These are phyloP conservation scores for Heterotrichella gracilis DNA, from an alignment of 352 stramenopile genomes.

Conservation along the genomic window DNA sequence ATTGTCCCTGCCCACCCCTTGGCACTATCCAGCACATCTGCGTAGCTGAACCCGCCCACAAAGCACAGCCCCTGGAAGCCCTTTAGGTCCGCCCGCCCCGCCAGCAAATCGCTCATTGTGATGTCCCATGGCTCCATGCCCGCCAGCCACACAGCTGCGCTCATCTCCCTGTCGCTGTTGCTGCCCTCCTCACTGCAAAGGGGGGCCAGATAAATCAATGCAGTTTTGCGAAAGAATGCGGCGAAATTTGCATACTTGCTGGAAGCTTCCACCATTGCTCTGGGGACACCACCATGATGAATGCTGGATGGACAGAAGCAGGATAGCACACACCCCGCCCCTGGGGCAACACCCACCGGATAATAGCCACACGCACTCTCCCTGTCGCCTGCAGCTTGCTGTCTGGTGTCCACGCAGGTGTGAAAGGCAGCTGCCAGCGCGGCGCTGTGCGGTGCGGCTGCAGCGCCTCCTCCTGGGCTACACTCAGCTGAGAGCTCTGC, in stretches of 20 bases:
- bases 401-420: slow-evolving; percentile 32
- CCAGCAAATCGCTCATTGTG: slow-evolving; percentile 72
- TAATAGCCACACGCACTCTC: too few relatives aligned
- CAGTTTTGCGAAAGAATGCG: too few relatives aligned
- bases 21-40: slow-evolving; percentile 82
- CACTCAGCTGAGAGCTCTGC: slow-evolving; percentile 73
- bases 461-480: slow-evolving; percentile 58
- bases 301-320: too few relatives aligned
- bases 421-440: slow-evolving; percentile 27
- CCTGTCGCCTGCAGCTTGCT: too few relatives aligned
- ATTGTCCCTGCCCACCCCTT: slow-evolving; percentile 92
- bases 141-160: slow-evolving; percentile 66
- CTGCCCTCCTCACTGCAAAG: slow-evolving; percentile 90
- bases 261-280: too few relatives aligned
- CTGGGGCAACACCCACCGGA: too few relatives aligned
- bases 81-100: slow-evolving; percentile 49
- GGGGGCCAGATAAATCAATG: too few relatives aligned
- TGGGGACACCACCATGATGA: too few relatives aligned
- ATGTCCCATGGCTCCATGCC: slow-evolving; percentile 91
- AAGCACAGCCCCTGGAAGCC: slow-evolving; percentile 84
- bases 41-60: slow-evolving; percentile 90
- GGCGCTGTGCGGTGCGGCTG: slow-evolving; percentile 43
- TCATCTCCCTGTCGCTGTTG: slow-evolving; percentile 96
- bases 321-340: too few relatives aligned
- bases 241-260: too few relatives aligned